Conservation (phyloP, 208 protist genomes). For the Leishmania guyanensis region DNA sequence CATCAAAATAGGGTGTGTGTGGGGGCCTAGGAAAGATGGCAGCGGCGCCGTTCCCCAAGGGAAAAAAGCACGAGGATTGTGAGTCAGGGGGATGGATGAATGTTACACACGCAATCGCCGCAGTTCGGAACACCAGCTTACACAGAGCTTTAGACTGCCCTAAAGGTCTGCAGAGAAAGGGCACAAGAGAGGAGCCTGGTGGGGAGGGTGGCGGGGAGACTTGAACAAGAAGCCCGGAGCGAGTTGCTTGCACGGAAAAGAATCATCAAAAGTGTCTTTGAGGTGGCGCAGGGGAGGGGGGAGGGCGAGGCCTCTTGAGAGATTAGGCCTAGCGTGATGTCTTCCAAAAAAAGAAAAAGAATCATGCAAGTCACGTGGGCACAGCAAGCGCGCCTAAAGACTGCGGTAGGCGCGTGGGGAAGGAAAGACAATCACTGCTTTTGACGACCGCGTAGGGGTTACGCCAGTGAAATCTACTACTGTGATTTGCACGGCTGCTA, state of each 20-base stretch:
- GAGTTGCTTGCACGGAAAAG: neutral
- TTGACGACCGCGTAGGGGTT: neutral
- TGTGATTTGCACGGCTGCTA: neutral
- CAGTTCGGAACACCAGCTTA: neutral
- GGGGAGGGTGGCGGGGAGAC: neutral
- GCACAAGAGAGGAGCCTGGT: neutral
- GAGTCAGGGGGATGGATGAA: neutral
- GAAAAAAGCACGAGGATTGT: neutral
- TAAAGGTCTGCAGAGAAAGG: neutral
- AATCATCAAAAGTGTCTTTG: neutral
- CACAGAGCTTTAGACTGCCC: neutral
- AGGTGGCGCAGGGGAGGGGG: neutral
- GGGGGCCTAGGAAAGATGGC: neutral
- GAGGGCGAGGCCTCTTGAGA: neutral
- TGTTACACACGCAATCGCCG: neutral
- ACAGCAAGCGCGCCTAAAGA: too few species aligned
- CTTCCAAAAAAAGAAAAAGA: too few species aligned
- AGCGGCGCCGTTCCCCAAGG: neutral
- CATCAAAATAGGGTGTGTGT: neutral
- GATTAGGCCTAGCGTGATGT: neutral
- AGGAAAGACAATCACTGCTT: neutral
- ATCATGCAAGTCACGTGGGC: neutral
- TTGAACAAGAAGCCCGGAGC: neutral
- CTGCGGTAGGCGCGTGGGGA: neutral
- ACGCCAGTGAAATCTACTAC: neutral